These are phyloP conservation scores for Nigrospora oryzae DNA, from an alignment of 2,329 filamentous ascomycete genomes.

Conservation along the genomic window DNA sequence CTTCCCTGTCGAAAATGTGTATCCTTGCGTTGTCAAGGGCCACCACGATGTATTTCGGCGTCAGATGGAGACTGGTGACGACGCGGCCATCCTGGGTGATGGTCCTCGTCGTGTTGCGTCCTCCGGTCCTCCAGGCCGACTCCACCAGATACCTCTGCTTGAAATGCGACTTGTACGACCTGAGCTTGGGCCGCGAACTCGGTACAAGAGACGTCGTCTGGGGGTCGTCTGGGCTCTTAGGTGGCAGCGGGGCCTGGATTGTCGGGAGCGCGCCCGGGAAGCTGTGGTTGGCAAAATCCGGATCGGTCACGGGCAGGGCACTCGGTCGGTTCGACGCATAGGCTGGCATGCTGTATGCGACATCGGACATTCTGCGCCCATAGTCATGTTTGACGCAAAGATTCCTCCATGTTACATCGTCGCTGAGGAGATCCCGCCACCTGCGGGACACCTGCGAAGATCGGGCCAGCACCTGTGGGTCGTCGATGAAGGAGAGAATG, in stretches of 20 bases:
- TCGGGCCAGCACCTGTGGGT: constrained; percentile 85
- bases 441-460: constrained; percentile 92
- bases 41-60: constrained; percentile 92
- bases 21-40: constrained; percentile 98
- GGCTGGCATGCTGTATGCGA: constrained; percentile 25
- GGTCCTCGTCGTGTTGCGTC: constrained; percentile 72
- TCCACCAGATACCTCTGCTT: constrained; percentile 97
- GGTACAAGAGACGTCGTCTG: not conserved
- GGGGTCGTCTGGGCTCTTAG: constrained; percentile 3
- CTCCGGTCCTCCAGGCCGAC: constrained; percentile 90
- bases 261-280: constrained; percentile 35
- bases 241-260: constrained; percentile 9
- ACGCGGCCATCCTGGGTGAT: constrained; percentile 96
- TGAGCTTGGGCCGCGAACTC: constrained; percentile 50
- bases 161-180: constrained; percentile 92
- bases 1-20: constrained; percentile 91
- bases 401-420: constrained; percentile 98
- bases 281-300: constrained; percentile 25
- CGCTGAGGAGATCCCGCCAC: constrained; percentile 88
- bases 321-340: constrained; percentile 20
- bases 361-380: constrained; percentile 48
- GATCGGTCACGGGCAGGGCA: constrained; percentile 23
- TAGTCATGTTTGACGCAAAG: constrained; percentile 95
- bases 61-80: constrained; percentile 90
- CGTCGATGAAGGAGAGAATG: constrained; percentile 92